A percentile compares a stretch with the other conserved stretches of the same genome.
These are phyloP conservation scores for Verticillium tricorpus DNA, from an alignment of 2,329 filamentous ascomycete genomes.

Conservation along the genomic window DNA sequence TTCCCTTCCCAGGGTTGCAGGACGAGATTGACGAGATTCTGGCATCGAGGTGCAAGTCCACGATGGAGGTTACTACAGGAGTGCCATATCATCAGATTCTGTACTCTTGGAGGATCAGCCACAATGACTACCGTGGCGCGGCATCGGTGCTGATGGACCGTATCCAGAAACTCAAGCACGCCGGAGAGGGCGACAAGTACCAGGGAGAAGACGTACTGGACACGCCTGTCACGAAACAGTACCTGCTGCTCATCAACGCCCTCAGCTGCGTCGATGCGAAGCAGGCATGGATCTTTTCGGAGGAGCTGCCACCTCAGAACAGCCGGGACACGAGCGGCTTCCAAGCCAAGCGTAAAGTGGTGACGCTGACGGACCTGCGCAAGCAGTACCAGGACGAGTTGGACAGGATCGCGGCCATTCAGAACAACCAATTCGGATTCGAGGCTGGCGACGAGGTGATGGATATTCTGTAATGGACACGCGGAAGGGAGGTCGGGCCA, in stretches of 20 bases:
- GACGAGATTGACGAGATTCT: conserved; percentile 77
- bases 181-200: conserved; percentile 56
- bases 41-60: conserved; percentile 63
- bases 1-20: conserved; percentile 76
- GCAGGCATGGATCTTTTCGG: conserved; percentile 74
- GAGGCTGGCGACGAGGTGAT: conserved; percentile 47
- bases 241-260: conserved; percentile 89
- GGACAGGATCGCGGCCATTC: conserved; percentile 81
- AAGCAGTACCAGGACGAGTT: conserved; percentile 87
- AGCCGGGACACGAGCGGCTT: conserved; percentile 6
- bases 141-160: conserved; percentile 59
- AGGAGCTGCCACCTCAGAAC: conserved; percentile 25
- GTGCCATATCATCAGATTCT: conserved; percentile 83
- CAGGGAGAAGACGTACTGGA: conserved; percentile 53
- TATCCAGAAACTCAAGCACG: conserved; percentile 55
- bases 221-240: conserved; percentile 66
- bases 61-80: conserved; percentile 58
- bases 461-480: conserved; percentile 37
- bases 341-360: conserved; percentile 61
- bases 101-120: conserved; percentile 83
- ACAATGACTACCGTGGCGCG: conserved; percentile 79
- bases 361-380: conserved; percentile 81
- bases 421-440: conserved; percentile 86
- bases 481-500: conserved; percentile 6
- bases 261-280: conserved; percentile 77